Base-by-base conservation (phyloP, 768 basidiomycete species). In the Tubosaeta sp. region DNA sequence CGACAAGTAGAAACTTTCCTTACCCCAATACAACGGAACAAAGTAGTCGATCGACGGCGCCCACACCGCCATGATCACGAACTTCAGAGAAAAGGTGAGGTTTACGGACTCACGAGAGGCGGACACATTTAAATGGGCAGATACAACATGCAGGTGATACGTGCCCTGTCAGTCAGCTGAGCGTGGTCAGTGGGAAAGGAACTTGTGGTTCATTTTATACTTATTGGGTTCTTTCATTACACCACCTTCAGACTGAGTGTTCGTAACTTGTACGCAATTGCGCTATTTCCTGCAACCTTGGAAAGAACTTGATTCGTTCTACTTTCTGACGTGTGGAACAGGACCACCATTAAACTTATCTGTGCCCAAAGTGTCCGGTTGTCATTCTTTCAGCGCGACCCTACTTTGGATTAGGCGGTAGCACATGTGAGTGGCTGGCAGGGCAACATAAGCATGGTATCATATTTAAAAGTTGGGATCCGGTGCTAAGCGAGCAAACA, bases 21-120 rank as follows among this genome's bases (percentile, higher is more conserved):
- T 19, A 45, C 41, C 52, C 55, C 55, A 56, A 34, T 54, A 54
- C 46, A 55, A 7, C 16, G 49, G 46, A 14, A 13, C 30, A 32
- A 25, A 51, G 27, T 8, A 51, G 8, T 25, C 36, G 19, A 27
- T 24, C 14, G 39, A 21, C 16, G 29, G 14, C 22, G 25, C 47
- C 7, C 12, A 13, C 24, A 32, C 18, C 35, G 32, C 49, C 41
- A 43, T 38, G n/a, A 40, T 22, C 10, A 2, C 21, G 25, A n/a
- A 19, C 19, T 18, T 36, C 29, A 25, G 43, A 32, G 25, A 32
- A 25, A 36, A 40, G 9, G 36, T 18, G 36, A 13, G 14, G 18
- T 30, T 44, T 39, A 31, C 44, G 44, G 14, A 24, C 14, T 31
- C 8, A 32, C 30, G 7, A 34, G 4, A n/a, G 3, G 31, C 21